Percentiles rank a stretch among this genome's conserved stretches.
These are phyloP conservation scores for Fusarium floridanum DNA, from an alignment of 2,329 filamentous ascomycete species.

Conservation along the genomic window DNA sequence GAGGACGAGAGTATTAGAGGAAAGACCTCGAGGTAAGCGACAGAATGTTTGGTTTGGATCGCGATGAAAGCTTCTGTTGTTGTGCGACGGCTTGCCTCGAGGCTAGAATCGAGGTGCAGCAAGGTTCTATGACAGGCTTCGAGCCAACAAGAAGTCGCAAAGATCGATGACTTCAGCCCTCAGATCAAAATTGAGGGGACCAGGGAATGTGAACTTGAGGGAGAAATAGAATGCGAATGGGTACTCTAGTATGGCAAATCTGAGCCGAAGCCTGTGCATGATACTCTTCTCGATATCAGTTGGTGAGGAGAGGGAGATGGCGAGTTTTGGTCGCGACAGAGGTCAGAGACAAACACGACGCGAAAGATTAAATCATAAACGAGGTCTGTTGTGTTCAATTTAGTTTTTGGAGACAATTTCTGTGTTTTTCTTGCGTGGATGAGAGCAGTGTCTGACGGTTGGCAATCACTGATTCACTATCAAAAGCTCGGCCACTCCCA, in stretches of 20 bases:
- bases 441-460: background rate
- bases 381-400: background rate
- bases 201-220: background rate
- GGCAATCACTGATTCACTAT: conserved; percentile 8
- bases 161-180: background rate
- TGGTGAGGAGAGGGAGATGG: background rate
- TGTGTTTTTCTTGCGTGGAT: background rate
- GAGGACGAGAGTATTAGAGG: background rate
- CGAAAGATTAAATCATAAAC: background rate
- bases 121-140: background rate
- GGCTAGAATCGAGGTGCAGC: background rate
- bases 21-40: background rate
- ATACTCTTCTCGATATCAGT: background rate
- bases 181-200: background rate
- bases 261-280: background rate
- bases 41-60: too few species aligned
- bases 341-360: background rate
- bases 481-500: background rate
- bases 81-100: background rate
- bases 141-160: background rate
- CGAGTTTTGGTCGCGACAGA: background rate
- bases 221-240: background rate
- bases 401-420: background rate
- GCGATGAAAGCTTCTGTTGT: background rate
- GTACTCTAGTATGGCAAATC: background rate